Base-by-base conservation (phyloP, 345 rosid species). In the Syzygium aromaticum region DNA sequence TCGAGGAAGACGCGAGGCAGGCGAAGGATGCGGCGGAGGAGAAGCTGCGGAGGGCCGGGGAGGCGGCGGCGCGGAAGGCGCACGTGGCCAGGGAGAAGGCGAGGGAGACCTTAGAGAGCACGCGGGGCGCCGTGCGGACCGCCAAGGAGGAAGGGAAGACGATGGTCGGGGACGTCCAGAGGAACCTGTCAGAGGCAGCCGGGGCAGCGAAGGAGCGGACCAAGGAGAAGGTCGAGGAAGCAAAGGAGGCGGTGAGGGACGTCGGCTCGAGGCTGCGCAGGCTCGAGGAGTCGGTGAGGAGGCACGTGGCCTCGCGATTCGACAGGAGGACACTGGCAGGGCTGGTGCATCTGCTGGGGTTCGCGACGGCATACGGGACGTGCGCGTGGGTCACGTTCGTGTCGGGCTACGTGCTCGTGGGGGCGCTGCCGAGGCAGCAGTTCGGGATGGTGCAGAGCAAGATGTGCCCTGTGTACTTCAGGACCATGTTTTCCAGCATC, bases 401-500 rank as follows among this genome's bases (percentile, higher is more conserved):
- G 19, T 95, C 98, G 4, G 94, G 96, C 90, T 89, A 94, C 85
- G 92, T 95, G 38, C 73, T 97, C 52, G 93, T 94, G 0, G 78
- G 88, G 27, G 88, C 89, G 53, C 56, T 96, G 87, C 94, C 98
- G 6, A 92, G 95, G 87, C 95, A 93, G 56, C 98, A 95, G 90
- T 95, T 96, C 52, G 98, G 94, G 6, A 84, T 94, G 85, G 93
- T 94, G 54, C 99, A 95, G 92, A 95, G 99, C 91, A 97, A 95
- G 93, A 89, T 95, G 53, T 95, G 95, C 86, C 98, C 98, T 16
- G 91, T 93, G 57, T 95, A 95, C 89, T 96, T 95, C 85, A 91
- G 90, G 80, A 92, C 93, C 5, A 89, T 91, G 91, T 91, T 89
- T 49, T 87, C 53, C 27, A 91, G 93, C 52, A 87, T 94, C 38